Conservation (phyloP, 176 grass and related monocot genomes). For the Zea luxurians region DNA sequence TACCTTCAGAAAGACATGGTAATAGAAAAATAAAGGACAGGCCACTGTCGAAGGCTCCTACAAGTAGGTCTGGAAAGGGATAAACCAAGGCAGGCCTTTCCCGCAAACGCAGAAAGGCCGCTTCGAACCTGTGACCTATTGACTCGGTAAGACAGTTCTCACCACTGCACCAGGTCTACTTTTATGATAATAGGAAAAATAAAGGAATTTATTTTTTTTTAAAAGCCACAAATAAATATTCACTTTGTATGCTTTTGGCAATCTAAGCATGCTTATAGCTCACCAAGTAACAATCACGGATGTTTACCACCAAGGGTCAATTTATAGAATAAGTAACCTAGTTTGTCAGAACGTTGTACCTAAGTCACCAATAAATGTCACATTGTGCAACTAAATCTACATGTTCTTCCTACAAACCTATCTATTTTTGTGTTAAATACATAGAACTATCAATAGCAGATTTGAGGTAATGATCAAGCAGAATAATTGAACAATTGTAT, state of each 20-base stretch:
- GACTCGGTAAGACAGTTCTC: no score
- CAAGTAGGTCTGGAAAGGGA: no score
- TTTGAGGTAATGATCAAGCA: conserved; percentile 21
- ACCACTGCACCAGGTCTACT: no score
- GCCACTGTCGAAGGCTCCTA: no score
- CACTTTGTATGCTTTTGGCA: neutral
- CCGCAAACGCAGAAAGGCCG: no score
- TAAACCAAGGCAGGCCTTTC: no score
- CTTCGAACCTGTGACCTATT: no score
- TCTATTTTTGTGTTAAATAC: neutral
- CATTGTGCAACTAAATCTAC: neutral
- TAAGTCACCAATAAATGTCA: neutral
- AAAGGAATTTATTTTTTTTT: neutral
- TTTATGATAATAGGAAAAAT: no score
- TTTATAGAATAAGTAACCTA: conserved; percentile 3
- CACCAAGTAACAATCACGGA: neutral
- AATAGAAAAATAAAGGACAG: neutral
- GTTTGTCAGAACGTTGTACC: neutral
- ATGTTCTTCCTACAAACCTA: neutral
- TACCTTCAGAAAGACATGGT: neutral
- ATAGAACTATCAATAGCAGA: neutral
- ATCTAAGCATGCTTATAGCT: conserved; percentile 21
- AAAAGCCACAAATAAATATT: neutral
- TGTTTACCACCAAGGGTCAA: neutral
- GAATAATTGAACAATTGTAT: neutral